phyloP scores from a whole-genome alignment of 345 rosid species.

The Xanthoceras sorbifolium region DNA sequence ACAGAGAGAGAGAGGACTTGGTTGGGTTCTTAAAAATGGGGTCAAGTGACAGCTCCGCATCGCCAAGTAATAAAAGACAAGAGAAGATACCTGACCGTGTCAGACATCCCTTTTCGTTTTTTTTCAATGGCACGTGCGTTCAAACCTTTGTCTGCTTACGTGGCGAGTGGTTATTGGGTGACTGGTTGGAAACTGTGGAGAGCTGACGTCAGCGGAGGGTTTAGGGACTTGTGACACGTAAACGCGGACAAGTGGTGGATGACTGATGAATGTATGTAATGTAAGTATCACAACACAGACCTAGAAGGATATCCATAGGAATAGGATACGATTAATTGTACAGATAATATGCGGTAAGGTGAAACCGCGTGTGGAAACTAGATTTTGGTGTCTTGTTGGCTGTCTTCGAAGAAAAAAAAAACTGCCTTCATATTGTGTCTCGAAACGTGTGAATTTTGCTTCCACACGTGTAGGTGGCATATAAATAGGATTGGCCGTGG shows the following conservation, averaged over 20 bases:
- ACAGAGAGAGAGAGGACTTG: not conserved
- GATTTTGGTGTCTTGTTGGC: not conserved
- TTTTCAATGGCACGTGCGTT: not conserved
- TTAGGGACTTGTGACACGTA: not conserved
- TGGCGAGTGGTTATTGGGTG: not conserved
- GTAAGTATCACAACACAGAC: no score
- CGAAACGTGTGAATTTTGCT: no score
- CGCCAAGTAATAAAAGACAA: not conserved
- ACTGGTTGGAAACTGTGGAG: not conserved
- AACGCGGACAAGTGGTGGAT: slow-evolving; percentile 12
- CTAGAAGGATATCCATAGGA: no score
- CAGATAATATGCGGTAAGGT: not conserved
- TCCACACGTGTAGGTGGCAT: no score
- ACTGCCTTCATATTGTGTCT: no score
- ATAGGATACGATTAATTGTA: slow-evolving; percentile 1
- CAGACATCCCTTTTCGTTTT: no score
- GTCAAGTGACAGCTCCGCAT: not conserved
- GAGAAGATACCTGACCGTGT: not conserved
- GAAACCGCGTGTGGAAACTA: not conserved
- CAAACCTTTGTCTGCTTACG: not conserved
- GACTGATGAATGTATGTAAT: no score
- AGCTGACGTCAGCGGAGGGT: not conserved
- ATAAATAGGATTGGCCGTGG: no score
- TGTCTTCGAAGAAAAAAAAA: no score
- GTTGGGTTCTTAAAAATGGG: not conserved